Conservation (phyloP, 1,284 basidiomycete species). For the Irpex sp. region DNA sequence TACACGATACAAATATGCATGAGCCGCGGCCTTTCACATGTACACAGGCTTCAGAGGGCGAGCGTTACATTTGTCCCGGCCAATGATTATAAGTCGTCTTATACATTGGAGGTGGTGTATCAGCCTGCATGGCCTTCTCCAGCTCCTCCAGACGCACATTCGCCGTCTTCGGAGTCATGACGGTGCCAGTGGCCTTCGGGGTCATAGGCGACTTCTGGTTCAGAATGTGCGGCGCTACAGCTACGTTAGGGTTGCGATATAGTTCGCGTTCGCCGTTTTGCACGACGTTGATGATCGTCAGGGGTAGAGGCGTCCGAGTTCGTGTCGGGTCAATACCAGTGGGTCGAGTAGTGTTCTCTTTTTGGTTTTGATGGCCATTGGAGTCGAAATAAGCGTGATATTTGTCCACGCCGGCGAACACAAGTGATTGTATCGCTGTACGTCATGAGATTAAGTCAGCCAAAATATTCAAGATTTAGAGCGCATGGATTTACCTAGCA, state of each 20-base stretch:
- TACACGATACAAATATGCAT: too few species aligned
- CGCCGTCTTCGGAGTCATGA: background rate
- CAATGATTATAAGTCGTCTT: constrained; percentile 1
- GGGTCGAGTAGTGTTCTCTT: background rate
- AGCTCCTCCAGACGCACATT: background rate
- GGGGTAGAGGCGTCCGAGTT: background rate
- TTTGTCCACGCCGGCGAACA: constrained; percentile 1
- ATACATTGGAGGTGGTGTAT: background rate
- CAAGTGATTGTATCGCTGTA: constrained; percentile 1
- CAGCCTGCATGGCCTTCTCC: background rate
- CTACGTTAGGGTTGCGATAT: background rate
- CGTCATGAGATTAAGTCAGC: too few species aligned
- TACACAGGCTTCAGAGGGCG: too few species aligned
- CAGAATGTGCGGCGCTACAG: background rate
- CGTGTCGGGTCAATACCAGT: background rate
- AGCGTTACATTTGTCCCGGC: background rate
- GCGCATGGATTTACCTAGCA: background rate
- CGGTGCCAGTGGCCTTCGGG: background rate
- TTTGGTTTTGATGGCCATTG: background rate
- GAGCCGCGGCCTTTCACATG: too few species aligned
- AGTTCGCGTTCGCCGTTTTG: constrained; percentile 3
- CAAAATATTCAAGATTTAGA: background rate
- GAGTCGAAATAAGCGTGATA: background rate
- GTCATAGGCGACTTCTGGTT: background rate
- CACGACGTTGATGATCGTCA: constrained; percentile 2